phyloP scores from a whole-genome alignment of 495 filamentous ascomycete genomes.

The Tuber umbilicatum region DNA sequence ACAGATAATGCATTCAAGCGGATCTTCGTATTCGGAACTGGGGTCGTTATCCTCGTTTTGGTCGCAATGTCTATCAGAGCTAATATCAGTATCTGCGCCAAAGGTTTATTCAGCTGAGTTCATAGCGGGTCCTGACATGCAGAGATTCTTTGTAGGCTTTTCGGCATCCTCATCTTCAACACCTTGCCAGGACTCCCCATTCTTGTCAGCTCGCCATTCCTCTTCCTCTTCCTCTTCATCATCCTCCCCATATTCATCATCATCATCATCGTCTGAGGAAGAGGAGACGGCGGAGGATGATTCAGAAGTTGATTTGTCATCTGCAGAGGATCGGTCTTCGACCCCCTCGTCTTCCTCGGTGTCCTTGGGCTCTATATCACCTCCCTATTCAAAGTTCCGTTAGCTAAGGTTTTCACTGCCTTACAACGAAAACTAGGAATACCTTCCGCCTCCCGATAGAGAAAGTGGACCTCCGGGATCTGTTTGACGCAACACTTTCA shows the following conservation, averaged over 20 bases:
- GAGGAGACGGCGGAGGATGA: conserved; percentile 65
- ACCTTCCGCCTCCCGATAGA: conserved; percentile 37
- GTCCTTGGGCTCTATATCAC: conserved; percentile 47
- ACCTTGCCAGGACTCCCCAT: conserved; percentile 60
- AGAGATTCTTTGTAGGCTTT: conserved; percentile 54
- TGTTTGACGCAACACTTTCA: conserved; percentile 33
- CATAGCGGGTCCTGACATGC: conserved; percentile 55
- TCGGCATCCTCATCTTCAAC: conserved; percentile 66
- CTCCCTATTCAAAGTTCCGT: conserved; percentile 45
- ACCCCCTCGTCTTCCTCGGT: conserved; percentile 47
- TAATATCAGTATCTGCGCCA: conserved; percentile 15
- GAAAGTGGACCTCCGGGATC: conserved; percentile 28
- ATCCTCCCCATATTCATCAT: conserved; percentile 36
- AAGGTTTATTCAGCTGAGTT: conserved; percentile 8
- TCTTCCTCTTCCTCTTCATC: conserved; percentile 50
- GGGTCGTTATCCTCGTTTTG: conserved; percentile 82
- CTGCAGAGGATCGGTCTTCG: conserved; percentile 48
- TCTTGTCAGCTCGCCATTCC: conserved; percentile 53
- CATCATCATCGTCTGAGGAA: conserved; percentile 48
- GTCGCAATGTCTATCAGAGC: conserved; percentile 56
- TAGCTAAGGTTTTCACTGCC: conserved; percentile 15
- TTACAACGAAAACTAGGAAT: conserved; percentile 1
- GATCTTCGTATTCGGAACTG: conserved; percentile 78
- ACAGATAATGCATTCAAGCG: conserved; percentile 71
- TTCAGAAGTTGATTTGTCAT: conserved; percentile 60